Evolutionary conservation across 2,329 filamentous ascomycete genomes (phyloP), one percentile per base, ranked within the genome.

Genomic region (Monosporascus sp.): DNA sequence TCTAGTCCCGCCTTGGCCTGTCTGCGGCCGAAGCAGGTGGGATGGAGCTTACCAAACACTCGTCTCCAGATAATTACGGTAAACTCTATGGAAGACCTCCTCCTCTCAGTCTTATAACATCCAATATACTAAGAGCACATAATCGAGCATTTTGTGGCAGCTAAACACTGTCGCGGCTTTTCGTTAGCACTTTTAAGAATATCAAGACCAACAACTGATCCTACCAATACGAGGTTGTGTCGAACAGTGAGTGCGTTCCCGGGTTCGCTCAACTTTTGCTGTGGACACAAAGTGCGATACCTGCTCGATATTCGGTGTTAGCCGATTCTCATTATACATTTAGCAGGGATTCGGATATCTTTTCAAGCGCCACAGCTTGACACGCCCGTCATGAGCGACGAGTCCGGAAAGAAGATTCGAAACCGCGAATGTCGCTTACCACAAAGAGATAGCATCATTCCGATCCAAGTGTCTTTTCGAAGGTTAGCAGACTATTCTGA

Each of bases 201-300:
- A 31, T 2, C 27, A 14, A 27, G 37, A 41, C 11, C 17, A 20
- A 24, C 9, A 20, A 20, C 41, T 22, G 22, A 50, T 49, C 47
- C 50, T 41, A 50, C 24, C 52, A 42, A 18, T 53, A 46, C 53
- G 52, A 59, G 51, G 58, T 56, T 55, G 50, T 57, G 60, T 57
- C 52, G 54, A 57, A 54, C 48, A 58, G 57, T 52, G 53, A 55
- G 59, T 11, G 11, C 11, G 11, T 34, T 31, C 31, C 39, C 18
- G 22, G 39, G 8, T 42, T 20, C 39, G 24, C 14, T 46, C 24
- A 46, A n/a, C 42, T 46, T 59, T 66, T 66, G 58, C 64, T 66
- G 44, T 61, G 55, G 31, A 66, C 64, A 51, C 64, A 66, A 44
- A 66, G 57, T 4, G 60, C 64, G 39, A 66, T 65, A 6, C 64